Conservation (phyloP, 192 early-diverging fungal genomes). For the Linderina pennispora region DNA sequence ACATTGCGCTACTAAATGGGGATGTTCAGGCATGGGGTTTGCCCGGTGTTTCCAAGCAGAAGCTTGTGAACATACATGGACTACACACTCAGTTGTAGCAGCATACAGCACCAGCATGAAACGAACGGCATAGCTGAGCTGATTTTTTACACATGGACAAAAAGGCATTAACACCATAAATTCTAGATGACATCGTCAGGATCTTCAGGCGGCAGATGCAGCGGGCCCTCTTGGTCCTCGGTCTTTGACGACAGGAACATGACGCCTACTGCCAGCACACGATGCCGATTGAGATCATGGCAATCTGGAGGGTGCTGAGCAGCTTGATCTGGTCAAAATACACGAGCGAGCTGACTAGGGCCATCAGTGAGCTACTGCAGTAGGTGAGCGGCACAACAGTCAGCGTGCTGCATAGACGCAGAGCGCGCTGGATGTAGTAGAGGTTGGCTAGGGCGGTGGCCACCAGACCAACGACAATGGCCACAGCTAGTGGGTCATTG, state of each 20-base stretch:
- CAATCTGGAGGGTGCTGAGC: constrained; percentile 53
- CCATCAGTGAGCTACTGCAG: constrained; percentile 67
- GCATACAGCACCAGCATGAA: no score
- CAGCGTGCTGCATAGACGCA: constrained; percentile 68
- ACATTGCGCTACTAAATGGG: no score
- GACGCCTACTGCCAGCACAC: constrained; percentile 59
- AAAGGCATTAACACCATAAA: no score
- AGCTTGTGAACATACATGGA: no score
- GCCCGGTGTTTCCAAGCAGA: no score
- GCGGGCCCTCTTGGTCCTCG: constrained; percentile 26
- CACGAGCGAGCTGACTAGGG: constrained; percentile 71
- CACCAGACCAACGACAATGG: constrained; percentile 55
- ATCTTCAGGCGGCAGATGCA: constrained; percentile 12
- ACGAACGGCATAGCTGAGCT: no score
- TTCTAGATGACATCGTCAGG: neutral
- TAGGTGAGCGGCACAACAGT: constrained; percentile 68
- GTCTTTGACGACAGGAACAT: constrained; percentile 54
- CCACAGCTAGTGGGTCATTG: constrained; percentile 59
- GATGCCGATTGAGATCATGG: constrained; percentile 62
- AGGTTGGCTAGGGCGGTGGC: constrained; percentile 48
- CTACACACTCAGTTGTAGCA: no score
- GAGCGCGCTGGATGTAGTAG: constrained; percentile 70
- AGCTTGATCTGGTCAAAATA: constrained; percentile 69
- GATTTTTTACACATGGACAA: no score
- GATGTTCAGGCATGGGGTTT: no score